Evolutionary conservation across 176 grass and related monocot species (phyloP).

Genomic region (barley (Hordeum vulgare)): DNA sequence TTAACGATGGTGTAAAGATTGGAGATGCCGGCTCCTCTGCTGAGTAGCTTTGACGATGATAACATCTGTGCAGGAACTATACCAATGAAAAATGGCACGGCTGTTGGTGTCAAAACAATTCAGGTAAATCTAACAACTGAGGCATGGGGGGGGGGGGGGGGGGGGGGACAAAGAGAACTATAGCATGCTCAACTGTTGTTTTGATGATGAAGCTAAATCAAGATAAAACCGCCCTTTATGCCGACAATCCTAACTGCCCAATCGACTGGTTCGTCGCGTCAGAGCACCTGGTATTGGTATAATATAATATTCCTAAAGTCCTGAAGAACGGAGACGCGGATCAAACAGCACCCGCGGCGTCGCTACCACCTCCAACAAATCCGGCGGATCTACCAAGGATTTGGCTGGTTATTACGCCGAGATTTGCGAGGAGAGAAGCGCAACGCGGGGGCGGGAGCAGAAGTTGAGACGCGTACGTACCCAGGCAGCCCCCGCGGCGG

Average conservation of each 20-base stretch:
- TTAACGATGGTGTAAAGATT: not conserved
- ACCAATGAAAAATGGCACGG: not conserved
- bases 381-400: not conserved
- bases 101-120: not conserved
- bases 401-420: not conserved
- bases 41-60: conserved; percentile 8
- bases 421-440: not conserved
- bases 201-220: not conserved
- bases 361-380: no score
- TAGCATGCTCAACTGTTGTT: not conserved
- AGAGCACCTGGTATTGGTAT: no score
- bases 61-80: conserved; percentile 32
- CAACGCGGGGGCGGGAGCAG: not conserved
- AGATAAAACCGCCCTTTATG: not conserved
- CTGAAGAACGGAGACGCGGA: no score
- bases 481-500: not conserved
- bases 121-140: not conserved
- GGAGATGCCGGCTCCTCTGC: conserved; percentile 10
- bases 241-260: no score
- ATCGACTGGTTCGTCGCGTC: no score
- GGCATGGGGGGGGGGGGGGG: not conserved
- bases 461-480: not conserved
- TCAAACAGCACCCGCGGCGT: no score
- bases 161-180: no score
- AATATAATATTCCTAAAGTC: no score